These are phyloP conservation scores for Kodamaea anthophila DNA, from an alignment of 1,139 yeast species.

Conservation along the genomic window DNA sequence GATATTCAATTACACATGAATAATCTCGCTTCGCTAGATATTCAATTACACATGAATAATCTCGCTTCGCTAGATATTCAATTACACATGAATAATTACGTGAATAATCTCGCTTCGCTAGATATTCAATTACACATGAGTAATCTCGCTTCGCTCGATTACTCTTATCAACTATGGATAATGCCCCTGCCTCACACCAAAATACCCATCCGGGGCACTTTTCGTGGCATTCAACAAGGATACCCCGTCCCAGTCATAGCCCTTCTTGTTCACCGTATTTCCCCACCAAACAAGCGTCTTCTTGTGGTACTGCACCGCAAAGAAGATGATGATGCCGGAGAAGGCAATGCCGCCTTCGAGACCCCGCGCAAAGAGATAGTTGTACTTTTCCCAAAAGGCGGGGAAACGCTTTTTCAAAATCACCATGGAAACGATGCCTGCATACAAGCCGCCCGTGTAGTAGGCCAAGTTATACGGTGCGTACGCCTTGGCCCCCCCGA, in stretches of 20 bases:
- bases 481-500: constrained; percentile 13
- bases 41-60: too few relatives aligned
- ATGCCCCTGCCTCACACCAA: constrained; percentile 12
- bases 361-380: constrained; percentile 13
- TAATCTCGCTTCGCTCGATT: too few relatives aligned
- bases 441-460: constrained; percentile 12
- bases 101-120: too few relatives aligned
- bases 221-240: constrained; percentile 9
- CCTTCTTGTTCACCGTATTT: constrained; percentile 9
- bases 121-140: too few relatives aligned
- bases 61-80: too few relatives aligned
- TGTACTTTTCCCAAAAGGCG: constrained; percentile 16
- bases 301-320: constrained; percentile 15
- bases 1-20: too few relatives aligned
- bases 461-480: constrained; percentile 14
- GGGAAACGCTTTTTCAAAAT: constrained; percentile 11
- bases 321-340: constrained; percentile 13
- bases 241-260: constrained; percentile 9
- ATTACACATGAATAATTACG: too few relatives aligned
- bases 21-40: too few relatives aligned
- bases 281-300: constrained; percentile 15
- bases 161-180: constrained; percentile 6
- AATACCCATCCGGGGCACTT: constrained; percentile 13
- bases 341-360: constrained; percentile 16
- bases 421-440: constrained; percentile 12